A percentile compares a stretch with the other conserved stretches of the same genome.
phyloP scores from a whole-genome alignment of 2,329 filamentous ascomycete genomes.

The Arachnopeziza araneosa region DNA sequence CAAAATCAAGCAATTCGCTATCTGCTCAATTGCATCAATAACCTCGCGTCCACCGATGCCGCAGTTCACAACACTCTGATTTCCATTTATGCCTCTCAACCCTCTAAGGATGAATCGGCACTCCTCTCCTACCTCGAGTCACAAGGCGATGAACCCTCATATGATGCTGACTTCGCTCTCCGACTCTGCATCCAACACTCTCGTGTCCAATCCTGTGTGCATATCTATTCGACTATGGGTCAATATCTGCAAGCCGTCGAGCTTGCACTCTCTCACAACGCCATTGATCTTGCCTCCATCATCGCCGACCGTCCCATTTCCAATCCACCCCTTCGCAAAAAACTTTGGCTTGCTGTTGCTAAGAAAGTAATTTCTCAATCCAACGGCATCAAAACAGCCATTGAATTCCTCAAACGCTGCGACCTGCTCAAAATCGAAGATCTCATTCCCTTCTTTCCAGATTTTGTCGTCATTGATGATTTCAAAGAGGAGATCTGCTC shows the following conservation, averaged over 20 bases:
- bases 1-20: slow-evolving; percentile 93
- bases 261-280: slow-evolving; percentile 80
- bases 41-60: slow-evolving; percentile 71
- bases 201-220: slow-evolving; percentile 87
- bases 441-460: slow-evolving; percentile 95
- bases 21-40: slow-evolving; percentile 86
- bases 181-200: slow-evolving; percentile 92
- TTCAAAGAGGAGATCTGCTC: slow-evolving; percentile 98
- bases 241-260: slow-evolving; percentile 93
- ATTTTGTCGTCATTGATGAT: slow-evolving; percentile 97
- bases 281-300: slow-evolving; percentile 82
- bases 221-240: slow-evolving; percentile 95
- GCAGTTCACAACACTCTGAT: slow-evolving; percentile 96
- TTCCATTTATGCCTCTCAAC: slow-evolving; percentile 86
- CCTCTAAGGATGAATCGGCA: slow-evolving; percentile 76
- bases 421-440: slow-evolving; percentile 93
- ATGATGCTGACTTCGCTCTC: slow-evolving; percentile 93
- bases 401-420: slow-evolving; percentile 87
- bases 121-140: slow-evolving; percentile 85
- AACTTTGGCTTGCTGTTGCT: slow-evolving; percentile 91
- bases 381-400: slow-evolving; percentile 84
- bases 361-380: slow-evolving; percentile 87
- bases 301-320: slow-evolving; percentile 83
- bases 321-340: slow-evolving; percentile 77
- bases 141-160: slow-evolving; percentile 79